Evolutionary conservation across 1,284 basidiomycete species (phyloP).

Genomic region (Apiotrichum veenhuisii): DNA sequence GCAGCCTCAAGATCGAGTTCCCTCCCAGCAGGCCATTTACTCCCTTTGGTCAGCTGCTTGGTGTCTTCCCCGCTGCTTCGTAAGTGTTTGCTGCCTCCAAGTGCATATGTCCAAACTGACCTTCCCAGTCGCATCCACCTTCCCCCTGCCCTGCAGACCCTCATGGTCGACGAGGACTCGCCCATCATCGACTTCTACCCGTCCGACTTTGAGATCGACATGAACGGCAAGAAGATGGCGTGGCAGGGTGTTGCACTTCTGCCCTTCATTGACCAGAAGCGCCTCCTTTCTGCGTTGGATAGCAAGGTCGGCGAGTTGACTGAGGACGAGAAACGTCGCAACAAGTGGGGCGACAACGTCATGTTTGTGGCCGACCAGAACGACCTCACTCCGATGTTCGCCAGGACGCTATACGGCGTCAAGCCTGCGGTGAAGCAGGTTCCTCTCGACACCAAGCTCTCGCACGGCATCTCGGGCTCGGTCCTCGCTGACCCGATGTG

Average conservation of each 20-base stretch:
- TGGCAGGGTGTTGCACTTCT: slow-evolving; percentile 98
- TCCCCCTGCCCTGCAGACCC: slow-evolving; percentile 74
- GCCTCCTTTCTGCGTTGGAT: slow-evolving; percentile 78
- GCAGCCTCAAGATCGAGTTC: slow-evolving; percentile 66
- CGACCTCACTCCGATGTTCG: slow-evolving; percentile 78
- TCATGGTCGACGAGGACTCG: slow-evolving; percentile 85
- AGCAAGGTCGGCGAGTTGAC: slow-evolving; percentile 67
- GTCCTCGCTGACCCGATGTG: slow-evolving; percentile 80
- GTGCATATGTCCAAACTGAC: background rate
- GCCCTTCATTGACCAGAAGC: slow-evolving; percentile 88
- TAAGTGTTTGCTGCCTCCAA: background rate
- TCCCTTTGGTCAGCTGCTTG: slow-evolving; percentile 97
- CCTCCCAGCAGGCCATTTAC: slow-evolving; percentile 78
- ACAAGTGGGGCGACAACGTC: slow-evolving; percentile 78
- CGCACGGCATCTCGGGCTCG: slow-evolving; percentile 74
- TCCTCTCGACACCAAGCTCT: slow-evolving; percentile 64
- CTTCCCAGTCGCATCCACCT: slow-evolving; percentile 79
- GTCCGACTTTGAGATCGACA: slow-evolving; percentile 86
- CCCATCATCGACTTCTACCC: slow-evolving; percentile 98
- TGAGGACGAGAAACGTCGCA: slow-evolving; percentile 78
- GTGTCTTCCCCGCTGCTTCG: slow-evolving; percentile 85
- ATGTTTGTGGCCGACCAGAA: slow-evolving; percentile 85
- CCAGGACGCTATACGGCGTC: slow-evolving; percentile 77
- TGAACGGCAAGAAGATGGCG: slow-evolving; percentile 99
- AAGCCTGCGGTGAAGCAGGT: slow-evolving; percentile 61